Conservation (phyloP, 2,329 filamentous ascomycete genomes). For the Escovopsis sp. region DNA sequence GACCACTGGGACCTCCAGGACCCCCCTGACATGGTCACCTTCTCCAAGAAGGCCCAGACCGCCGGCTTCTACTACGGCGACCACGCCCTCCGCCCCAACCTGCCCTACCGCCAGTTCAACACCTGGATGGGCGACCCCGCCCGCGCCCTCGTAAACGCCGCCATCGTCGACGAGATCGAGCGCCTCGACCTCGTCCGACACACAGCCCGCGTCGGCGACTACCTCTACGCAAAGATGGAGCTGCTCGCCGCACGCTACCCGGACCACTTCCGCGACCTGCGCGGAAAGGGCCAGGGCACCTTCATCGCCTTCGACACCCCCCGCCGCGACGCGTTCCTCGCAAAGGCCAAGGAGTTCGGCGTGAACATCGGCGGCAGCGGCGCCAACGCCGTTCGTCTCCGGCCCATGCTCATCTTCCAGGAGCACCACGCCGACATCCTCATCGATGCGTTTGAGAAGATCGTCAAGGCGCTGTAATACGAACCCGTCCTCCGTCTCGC, state of each 20-base stretch:
- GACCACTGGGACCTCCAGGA: slow-evolving; percentile 76
- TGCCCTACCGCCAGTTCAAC: slow-evolving; percentile 93
- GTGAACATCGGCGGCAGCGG: slow-evolving; percentile 83
- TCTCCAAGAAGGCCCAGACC: slow-evolving; percentile 89
- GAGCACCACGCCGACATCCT: slow-evolving; percentile 80
- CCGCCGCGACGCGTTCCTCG: slow-evolving; percentile 63
- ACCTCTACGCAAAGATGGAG: slow-evolving; percentile 60
- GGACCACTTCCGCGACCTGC: slow-evolving; percentile 63
- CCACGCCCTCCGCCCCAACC: slow-evolving; percentile 68
- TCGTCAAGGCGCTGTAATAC: slow-evolving; percentile 39
- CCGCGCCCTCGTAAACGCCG: slow-evolving; percentile 70
- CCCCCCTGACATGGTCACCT: slow-evolving; percentile 87
- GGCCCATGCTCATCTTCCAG: slow-evolving; percentile 90
- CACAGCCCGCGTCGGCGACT: slow-evolving; percentile 64
- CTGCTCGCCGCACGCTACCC: slow-evolving; percentile 57
- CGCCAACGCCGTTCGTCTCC: slow-evolving; percentile 56
- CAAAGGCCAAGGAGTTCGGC: slow-evolving; percentile 62
- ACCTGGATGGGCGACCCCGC: slow-evolving; percentile 94
- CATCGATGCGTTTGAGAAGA: slow-evolving; percentile 63
- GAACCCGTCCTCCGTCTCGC: neutral
- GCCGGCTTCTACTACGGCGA: slow-evolving; percentile 87
- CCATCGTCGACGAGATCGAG: slow-evolving; percentile 71
- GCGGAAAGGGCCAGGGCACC: slow-evolving; percentile 77
- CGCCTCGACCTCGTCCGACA: slow-evolving; percentile 61
- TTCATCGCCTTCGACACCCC: slow-evolving; percentile 89